These are phyloP conservation scores for Pleurotus ostreatus DNA, from an alignment of 768 basidiomycete genomes.

Conservation along the genomic window DNA sequence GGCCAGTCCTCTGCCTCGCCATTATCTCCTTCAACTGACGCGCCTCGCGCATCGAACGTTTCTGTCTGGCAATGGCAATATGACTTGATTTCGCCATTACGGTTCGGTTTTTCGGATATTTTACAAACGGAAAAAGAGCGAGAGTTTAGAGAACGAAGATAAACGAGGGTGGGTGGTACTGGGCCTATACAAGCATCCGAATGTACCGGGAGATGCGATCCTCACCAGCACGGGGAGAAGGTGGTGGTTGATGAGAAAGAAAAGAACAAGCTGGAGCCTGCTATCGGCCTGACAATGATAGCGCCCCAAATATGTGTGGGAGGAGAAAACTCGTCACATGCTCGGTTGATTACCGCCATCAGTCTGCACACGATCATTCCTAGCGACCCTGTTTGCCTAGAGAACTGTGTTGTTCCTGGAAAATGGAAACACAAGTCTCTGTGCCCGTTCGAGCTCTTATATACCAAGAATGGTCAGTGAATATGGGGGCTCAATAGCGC, in stretches of 20 bases:
- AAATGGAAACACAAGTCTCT: no score
- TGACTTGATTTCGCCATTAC: neutral
- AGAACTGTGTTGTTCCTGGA: no score
- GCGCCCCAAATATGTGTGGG: neutral
- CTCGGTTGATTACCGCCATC: neutral
- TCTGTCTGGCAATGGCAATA: neutral
- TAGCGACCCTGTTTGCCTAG: neutral
- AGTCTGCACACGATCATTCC: neutral
- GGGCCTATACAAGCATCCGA: neutral
- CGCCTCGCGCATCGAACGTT: neutral
- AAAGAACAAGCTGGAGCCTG: neutral
- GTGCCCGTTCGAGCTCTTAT: no score
- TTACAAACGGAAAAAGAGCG: neutral
- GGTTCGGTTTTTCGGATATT: neutral
- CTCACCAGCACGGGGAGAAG: neutral
- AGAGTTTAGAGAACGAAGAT: neutral
- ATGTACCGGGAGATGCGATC: neutral
- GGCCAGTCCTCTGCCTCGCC: neutral
- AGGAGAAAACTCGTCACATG: conserved; percentile 8
- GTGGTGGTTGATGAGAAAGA: neutral
- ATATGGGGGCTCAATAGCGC: no score
- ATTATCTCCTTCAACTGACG: neutral
- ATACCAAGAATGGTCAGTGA: no score
- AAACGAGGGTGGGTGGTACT: neutral
- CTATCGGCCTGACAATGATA: no score